A percentile compares a stretch with the other conserved stretches of the same genome.
These are phyloP conservation scores for Thermoascus crustaceus DNA, from an alignment of 2,329 filamentous ascomycete genomes.

Conservation along the genomic window DNA sequence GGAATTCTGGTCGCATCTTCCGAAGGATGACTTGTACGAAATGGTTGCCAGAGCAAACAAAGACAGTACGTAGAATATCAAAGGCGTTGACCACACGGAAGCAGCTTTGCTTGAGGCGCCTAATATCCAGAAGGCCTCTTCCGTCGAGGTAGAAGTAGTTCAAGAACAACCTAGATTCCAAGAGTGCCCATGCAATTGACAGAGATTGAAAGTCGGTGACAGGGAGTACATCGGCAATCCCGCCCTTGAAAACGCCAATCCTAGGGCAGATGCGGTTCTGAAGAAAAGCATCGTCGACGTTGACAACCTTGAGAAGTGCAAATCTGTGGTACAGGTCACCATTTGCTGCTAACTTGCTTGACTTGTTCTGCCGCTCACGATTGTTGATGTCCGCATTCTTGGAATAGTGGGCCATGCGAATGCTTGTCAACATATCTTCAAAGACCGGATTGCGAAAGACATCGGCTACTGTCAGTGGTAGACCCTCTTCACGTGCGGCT, in stretches of 20 bases:
- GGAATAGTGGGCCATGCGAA: slow-evolving; percentile 14
- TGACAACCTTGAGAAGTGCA: slow-evolving; percentile 9
- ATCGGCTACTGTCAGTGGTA: slow-evolving; percentile 36
- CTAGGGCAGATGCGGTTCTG: slow-evolving; percentile 43
- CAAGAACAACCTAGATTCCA: slow-evolving; percentile 33
- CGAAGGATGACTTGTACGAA: slow-evolving; percentile 53
- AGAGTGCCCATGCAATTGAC: slow-evolving; percentile 27
- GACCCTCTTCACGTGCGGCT: slow-evolving; percentile 31
- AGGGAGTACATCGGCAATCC: slow-evolving; percentile 50
- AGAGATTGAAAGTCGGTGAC: slow-evolving; percentile 42
- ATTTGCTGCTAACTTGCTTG: slow-evolving; percentile 4
- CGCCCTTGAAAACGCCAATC: slow-evolving; percentile 45
- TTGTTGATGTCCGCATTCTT: slow-evolving; percentile 15
- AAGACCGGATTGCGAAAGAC: slow-evolving; percentile 37
- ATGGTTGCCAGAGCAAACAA: slow-evolving; percentile 44
- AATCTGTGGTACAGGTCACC: slow-evolving; percentile 7
- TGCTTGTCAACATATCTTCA: slow-evolving; percentile 29
- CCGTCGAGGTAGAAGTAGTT: slow-evolving; percentile 53
- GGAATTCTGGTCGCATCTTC: slow-evolving; percentile 44
- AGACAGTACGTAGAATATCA: slow-evolving; percentile 60
- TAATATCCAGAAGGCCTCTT: slow-evolving; percentile 36
- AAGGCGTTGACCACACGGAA: slow-evolving; percentile 50
- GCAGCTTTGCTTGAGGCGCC: slow-evolving; percentile 37
- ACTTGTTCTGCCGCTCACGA: slow-evolving; percentile 8
- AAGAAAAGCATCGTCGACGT: slow-evolving; percentile 30